Base-by-base conservation (phyloP, 129 eudicot genomes). In the Escallonia herrerae region DNA sequence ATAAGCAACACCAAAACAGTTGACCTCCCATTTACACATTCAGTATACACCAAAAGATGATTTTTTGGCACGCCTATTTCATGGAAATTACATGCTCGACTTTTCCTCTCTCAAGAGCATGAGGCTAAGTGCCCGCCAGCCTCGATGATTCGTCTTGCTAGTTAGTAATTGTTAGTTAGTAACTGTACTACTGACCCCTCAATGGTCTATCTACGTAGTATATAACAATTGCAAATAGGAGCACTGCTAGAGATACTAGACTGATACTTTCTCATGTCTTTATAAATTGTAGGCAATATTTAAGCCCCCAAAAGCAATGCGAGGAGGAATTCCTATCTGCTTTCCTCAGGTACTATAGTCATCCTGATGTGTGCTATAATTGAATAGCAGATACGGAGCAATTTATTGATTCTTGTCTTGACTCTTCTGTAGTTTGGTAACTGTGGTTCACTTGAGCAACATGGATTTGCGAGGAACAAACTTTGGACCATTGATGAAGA, bases 311-410 rank as follows among this genome's bases (percentile, higher is more conserved):
- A 88, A 86, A 68, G 89, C 95, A 53, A 86, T 80, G 82, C 84
- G 96, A 67, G 98, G 98, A 72, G 98, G 96, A 40, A 88, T 88
- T 45, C 83, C 98, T 12, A 73, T 86, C 50, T 93, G 98, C 72
- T 88, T 93, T 69, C 95, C 98, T 13, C 87, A 93, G 98, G 98
- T 93, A 78, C 15, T 44, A 62, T 11, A 22, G 41, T 58, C 13
- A n/a, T 76, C 52, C 45, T 0, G 3, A 15, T 60, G 40, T 58
- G n/a, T 61, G 42, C 37, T 57, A 14, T 3, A 57, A 2, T 6
- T 33, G 7, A 59, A 45, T 5, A 45, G 7, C 6, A 45, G 9
- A 45, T 5, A 1, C 9, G 49, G 49, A 5, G 49, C 49, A 45
- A 38, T 53, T 69, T 40, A 56, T 59, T 56, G 8, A 68, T n/a